phyloP scores from a whole-genome alignment of 2,329 filamentous ascomycete genomes.

The Lithohypha guttulata region DNA sequence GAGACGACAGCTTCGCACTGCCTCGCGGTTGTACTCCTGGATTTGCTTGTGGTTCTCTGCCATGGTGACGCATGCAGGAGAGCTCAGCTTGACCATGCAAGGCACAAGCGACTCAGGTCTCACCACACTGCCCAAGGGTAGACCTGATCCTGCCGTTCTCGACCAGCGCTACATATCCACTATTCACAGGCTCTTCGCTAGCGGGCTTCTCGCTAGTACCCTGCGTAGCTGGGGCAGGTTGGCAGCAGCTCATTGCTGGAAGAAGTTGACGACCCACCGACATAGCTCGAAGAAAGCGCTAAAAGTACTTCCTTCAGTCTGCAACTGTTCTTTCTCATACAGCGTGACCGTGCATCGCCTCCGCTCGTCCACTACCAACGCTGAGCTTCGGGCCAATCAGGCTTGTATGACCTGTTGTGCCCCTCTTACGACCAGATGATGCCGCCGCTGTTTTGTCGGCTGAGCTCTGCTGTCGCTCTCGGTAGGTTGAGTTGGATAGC shows the following conservation, averaged over 20 bases:
- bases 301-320: constrained; percentile 3
- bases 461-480: too few relatives aligned
- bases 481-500: constrained; percentile 4
- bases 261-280: constrained; percentile 2
- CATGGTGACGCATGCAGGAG: constrained; percentile 3
- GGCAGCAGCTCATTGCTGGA: constrained; percentile 3
- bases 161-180: constrained; percentile 1
- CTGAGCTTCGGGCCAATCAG: constrained; percentile 4
- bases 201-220: constrained; percentile 1
- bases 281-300: constrained; percentile 2
- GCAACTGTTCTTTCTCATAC: constrained; percentile 1
- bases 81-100: not conserved
- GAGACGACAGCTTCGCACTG: constrained; percentile 3
- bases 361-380: constrained; percentile 4
- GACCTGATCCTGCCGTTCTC: constrained; percentile 3
- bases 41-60: constrained; percentile 3
- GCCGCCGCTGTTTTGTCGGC: constrained; percentile 5
- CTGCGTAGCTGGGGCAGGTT: constrained; percentile 2
- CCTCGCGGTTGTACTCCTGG: constrained; percentile 3
- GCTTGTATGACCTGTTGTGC: constrained; percentile 5
- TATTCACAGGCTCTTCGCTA: constrained; percentile 2
- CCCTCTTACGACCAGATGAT: constrained; percentile 3
- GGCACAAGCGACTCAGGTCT: constrained; percentile 3
- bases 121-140: not conserved
- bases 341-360: constrained; percentile 3